A percentile compares a stretch with the other conserved stretches of the same genome.
phyloP scores from a whole-genome alignment of 805 yeast genomes.

The Saturnispora bothae region DNA sequence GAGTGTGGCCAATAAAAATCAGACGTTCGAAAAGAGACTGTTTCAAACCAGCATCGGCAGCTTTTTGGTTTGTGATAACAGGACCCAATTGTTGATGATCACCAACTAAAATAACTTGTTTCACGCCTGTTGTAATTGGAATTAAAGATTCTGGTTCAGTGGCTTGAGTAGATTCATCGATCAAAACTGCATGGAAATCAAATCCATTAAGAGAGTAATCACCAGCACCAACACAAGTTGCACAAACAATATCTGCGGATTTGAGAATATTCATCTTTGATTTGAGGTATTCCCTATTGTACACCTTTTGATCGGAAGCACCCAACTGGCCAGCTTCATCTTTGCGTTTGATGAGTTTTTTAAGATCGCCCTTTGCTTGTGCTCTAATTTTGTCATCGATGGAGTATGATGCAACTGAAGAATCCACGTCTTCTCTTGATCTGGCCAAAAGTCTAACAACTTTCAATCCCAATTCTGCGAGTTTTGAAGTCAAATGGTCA shows the following conservation, averaged over 20 bases:
- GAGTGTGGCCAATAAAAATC: conserved; percentile 70
- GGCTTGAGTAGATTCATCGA: conserved; percentile 92
- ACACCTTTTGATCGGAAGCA: conserved; percentile 36
- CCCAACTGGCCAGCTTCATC: conserved; percentile 63
- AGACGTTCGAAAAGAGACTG: conserved; percentile 85
- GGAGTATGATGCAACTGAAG: conserved; percentile 46
- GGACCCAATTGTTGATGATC: conserved; percentile 97
- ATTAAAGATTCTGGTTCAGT: conserved; percentile 86
- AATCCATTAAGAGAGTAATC: conserved; percentile 48
- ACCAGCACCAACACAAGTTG: conserved; percentile 91
- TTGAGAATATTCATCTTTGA: conserved; percentile 37
- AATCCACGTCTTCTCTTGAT: conserved; percentile 71
- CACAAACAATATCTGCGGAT: conserved; percentile 69
- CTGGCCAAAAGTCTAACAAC: conserved; percentile 73
- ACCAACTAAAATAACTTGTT: conserved; percentile 80
- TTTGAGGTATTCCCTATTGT: conserved; percentile 16
- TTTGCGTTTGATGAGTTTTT: conserved; percentile 46
- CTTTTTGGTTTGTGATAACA: conserved; percentile 67
- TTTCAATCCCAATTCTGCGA: conserved; percentile 58
- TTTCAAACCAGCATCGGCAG: conserved; percentile 76
- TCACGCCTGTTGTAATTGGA: conserved; percentile 82
- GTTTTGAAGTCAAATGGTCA: conserved; percentile 73
- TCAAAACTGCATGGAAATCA: conserved; percentile 66
- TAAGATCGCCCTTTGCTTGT: conserved; percentile 44
- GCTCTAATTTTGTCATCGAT: conserved; percentile 42